These are phyloP conservation scores for Calonectria pteridis DNA, from an alignment of 2,329 filamentous ascomycete species.

Conservation along the genomic window DNA sequence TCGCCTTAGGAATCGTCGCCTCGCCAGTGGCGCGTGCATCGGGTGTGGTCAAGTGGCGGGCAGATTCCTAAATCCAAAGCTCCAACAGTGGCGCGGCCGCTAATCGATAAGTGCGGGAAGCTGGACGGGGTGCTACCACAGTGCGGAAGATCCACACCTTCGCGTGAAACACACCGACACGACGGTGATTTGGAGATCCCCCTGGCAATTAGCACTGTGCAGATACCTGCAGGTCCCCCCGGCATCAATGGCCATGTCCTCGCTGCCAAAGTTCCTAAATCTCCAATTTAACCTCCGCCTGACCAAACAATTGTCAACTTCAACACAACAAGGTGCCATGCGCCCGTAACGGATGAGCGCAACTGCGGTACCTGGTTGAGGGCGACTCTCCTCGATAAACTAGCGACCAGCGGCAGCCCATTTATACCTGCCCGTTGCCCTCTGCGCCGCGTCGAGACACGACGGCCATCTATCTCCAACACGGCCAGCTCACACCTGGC, in stretches of 20 bases:
- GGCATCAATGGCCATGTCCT: constrained; percentile 4
- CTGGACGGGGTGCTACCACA: neutral
- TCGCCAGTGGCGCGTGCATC: constrained; percentile 3
- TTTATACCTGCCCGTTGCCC: constrained; percentile 4
- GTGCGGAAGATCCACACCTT: constrained; percentile 1
- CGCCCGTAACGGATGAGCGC: constrained; percentile 36
- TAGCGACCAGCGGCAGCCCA: constrained; percentile 4
- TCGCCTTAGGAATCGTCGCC: constrained; percentile 21
- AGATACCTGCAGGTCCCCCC: constrained; percentile 25
- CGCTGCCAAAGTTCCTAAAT: constrained; percentile 39
- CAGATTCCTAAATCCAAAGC: constrained; percentile 38
- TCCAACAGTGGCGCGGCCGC: constrained; percentile 12
- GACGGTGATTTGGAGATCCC: neutral
- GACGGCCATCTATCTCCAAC: constrained; percentile 2
- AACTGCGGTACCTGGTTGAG: constrained; percentile 32
- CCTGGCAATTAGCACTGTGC: constrained; percentile 32
- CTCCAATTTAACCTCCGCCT: constrained; percentile 40
- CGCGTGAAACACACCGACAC: neutral
- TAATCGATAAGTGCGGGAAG: constrained; percentile 41
- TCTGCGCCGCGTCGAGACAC: constrained; percentile 12
- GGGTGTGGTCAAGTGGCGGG: constrained; percentile 30
- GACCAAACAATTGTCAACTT: constrained; percentile 38
- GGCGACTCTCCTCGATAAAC: constrained; percentile 25
- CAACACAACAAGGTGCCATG: constrained; percentile 40
- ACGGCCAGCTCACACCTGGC: constrained; percentile 12